Conservation (phyloP, 2,329 filamentous ascomycete genomes). For the Fusarium sp. region DNA sequence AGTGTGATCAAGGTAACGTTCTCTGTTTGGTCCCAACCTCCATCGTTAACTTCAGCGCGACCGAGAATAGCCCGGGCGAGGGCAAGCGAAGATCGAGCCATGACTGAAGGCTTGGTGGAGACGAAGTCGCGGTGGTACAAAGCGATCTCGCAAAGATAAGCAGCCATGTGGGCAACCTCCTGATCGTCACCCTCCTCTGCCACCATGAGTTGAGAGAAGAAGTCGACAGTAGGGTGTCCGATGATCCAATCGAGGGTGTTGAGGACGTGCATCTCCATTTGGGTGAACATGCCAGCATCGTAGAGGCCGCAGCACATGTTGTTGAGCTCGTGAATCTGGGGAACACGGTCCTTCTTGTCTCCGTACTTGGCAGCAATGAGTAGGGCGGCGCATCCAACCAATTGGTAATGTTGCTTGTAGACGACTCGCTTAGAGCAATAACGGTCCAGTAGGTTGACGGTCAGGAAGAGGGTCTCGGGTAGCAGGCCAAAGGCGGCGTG, state of each 20-base stretch:
- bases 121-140: conserved; percentile 98
- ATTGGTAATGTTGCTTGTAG: conserved; percentile 98
- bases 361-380: conserved; percentile 98
- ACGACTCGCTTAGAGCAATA: conserved; percentile 98
- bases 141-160: conserved; percentile 94
- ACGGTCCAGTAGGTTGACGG: conserved; percentile 94
- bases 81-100: conserved; percentile 88
- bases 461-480: conserved; percentile 94
- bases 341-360: conserved; percentile 98
- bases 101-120: conserved; percentile 87
- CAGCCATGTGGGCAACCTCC: conserved; percentile 93
- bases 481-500: conserved; percentile 94
- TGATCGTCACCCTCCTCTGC: conserved; percentile 81
- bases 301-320: conserved; percentile 99
- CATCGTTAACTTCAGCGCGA: conserved; percentile 78
- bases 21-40: conserved; percentile 80
- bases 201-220: conserved; percentile 88
- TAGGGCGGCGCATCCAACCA: conserved; percentile 94
- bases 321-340: conserved; percentile 95
- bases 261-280: conserved; percentile 99
- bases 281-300: conserved; percentile 99
- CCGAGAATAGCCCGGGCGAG: conserved; percentile 87
- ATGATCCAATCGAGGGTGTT: conserved; percentile 97
- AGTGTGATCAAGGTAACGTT: conserved; percentile 71
- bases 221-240: conserved; percentile 94